Conservation (phyloP, 1,284 basidiomycete genomes). For the Gastroboletus turbinatus region DNA sequence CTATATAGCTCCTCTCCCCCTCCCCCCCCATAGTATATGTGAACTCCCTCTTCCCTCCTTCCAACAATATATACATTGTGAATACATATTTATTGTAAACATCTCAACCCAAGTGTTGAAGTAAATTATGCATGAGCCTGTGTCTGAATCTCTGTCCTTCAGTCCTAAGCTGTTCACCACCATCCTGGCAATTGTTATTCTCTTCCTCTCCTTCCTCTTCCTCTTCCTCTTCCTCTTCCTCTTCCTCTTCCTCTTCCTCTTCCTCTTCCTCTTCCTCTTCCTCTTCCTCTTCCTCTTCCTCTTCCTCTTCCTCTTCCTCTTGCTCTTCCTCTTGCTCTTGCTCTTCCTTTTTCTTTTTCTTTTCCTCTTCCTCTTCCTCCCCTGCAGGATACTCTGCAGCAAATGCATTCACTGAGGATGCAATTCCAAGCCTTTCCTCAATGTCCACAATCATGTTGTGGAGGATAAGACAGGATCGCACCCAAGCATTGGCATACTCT, state of each 20-base stretch:
- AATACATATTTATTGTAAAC: too few species aligned
- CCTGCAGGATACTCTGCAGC: neutral
- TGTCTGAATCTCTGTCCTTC: neutral
- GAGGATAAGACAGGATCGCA: neutral
- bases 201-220: neutral
- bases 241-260: neutral
- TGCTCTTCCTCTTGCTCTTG: too few species aligned
- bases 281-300: neutral
- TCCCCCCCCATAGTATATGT: too few species aligned
- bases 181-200: neutral
- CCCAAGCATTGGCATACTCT: neutral
- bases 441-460: neutral
- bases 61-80: too few species aligned
- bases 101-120: neutral
- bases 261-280: too few species aligned
- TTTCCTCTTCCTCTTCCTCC: neutral
- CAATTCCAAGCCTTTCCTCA: neutral
- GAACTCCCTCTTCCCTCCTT: too few species aligned
- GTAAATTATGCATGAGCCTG: neutral
- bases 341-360: neutral
- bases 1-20: too few species aligned
- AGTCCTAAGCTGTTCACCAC: neutral
- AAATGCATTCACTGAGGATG: neutral
- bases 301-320: neutral
- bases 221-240: too few species aligned